phyloP scores from a whole-genome alignment of 2,329 filamentous ascomycete species.

The Emydomyces testavorans region DNA sequence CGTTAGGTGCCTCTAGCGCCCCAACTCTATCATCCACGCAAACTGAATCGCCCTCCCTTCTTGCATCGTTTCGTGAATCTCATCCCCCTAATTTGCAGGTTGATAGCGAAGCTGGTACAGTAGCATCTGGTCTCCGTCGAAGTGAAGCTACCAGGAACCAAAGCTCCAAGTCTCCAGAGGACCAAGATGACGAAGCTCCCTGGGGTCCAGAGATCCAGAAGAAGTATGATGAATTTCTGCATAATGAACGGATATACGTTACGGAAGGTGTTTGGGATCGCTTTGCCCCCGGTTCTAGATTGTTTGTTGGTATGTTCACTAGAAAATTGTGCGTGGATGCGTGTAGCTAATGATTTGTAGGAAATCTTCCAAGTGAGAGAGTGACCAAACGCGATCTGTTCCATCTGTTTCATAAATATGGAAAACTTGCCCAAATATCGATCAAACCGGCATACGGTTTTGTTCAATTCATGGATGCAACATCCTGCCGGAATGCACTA shows the following conservation, averaged over 20 bases:
- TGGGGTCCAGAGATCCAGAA: conserved; percentile 40
- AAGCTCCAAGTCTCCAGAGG: not conserved
- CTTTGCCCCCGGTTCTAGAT: conserved; percentile 38
- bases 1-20: conserved; percentile 1
- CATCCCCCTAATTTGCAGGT: not conserved
- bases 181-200: conserved; percentile 30
- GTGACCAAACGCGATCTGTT: conserved; percentile 92
- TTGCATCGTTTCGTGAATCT: conserved; percentile 1
- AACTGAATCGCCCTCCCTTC: not conserved
- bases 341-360: conserved; percentile 34
- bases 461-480: conserved; percentile 74
- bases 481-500: conserved; percentile 64
- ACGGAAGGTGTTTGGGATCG: conserved; percentile 43
- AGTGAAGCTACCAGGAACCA: not conserved
- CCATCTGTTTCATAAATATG: conserved; percentile 75
- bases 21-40: conserved; percentile 15
- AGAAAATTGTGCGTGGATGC: not conserved
- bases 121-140: not conserved
- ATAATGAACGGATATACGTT: conserved; percentile 41
- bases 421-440: conserved; percentile 82
- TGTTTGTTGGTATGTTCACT: conserved; percentile 38
- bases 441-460: conserved; percentile 97
- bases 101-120: not conserved
- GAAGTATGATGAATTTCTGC: conserved; percentile 42
- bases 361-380: conserved; percentile 83